Evolutionary conservation across 495 filamentous ascomycete species (phyloP), one percentile per base, ranked within the genome.

Genomic region (Hypoxylon trugodes): DNA sequence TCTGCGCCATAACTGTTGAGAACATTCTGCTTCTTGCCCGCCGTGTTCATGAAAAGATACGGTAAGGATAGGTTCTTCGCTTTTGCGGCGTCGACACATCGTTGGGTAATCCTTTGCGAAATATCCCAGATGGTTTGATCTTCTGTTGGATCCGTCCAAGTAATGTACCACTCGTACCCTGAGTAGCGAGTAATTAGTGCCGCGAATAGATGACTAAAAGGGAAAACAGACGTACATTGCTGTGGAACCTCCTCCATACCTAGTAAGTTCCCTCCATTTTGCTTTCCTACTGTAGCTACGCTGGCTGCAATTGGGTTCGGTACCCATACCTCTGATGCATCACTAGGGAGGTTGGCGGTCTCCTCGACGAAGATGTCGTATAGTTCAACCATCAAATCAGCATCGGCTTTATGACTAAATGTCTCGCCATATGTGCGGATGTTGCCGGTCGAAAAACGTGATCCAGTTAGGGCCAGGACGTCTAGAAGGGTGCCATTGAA

Each of bases 31-130:
- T 59, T 61, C 5, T 68, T 55, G 8, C 69, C 64, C 4, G 81
- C 81, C 22, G 81, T 81, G 19, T 83, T 84, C 61, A 85, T 77
- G 60, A 89, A 89, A 22, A 89, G 66, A 49, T 82, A 90, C 28
- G 80, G 74, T 47, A 85, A 69, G 33, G 75, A 69, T 19, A 84
- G 13, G 0, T 75, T 74, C 38, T 77, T 59, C 12, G 54, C 61
- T 52, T 79, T 73, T 1, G 85, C 80, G 18, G 79, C 62, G 5
- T 72, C 72, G 10, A 37, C 59, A 24, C 64, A 67, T 19, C 46
- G 46, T 26, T 67, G 52, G 10, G 64, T 67, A 47, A 64, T 55
- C 18, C 25, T 28, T 16, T 38, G 42, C 1, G 54, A 36, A 28
- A 68, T 43, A 16, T 61, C 28, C 15, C 28, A 54, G 47, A 60